phyloP scores from a whole-genome alignment of 2,329 filamentous ascomycete species.

The Tolypocladium tropicale region DNA sequence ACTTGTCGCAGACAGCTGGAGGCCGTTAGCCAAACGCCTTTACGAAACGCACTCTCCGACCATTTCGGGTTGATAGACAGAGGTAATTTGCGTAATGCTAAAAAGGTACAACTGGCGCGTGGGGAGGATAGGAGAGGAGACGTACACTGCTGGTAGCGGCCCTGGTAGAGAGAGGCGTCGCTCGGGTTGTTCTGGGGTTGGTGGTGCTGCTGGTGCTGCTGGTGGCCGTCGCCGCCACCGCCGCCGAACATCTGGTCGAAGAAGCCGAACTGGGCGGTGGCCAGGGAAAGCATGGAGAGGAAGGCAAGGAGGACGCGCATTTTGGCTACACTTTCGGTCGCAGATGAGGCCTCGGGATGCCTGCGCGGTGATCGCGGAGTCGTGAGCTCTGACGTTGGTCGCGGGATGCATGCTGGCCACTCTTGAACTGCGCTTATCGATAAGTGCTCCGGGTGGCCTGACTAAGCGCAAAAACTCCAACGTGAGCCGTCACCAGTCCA shows the following conservation, averaged over 20 bases:
- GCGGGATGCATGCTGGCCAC: neutral
- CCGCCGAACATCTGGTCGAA: conserved; percentile 95
- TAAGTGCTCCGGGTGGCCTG: neutral
- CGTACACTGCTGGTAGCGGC: conserved; percentile 57
- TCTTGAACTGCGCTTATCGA: neutral
- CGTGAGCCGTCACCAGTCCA: neutral
- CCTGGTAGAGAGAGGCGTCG: conserved; percentile 71
- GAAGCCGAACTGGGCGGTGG: conserved; percentile 78
- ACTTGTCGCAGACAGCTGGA: conserved; percentile 77
- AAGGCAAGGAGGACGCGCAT: conserved; percentile 30
- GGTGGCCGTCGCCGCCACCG: conserved; percentile 34
- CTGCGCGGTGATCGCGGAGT: neutral
- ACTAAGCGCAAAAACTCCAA: conserved; percentile 3
- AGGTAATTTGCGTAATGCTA: too few species aligned
- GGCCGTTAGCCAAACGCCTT: neutral
- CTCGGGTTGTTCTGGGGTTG: conserved; percentile 67
- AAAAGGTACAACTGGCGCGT: too few species aligned
- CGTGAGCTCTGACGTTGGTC: neutral
- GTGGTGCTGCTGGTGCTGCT: conserved; percentile 43
- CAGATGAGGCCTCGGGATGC: neutral
- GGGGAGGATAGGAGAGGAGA: too few species aligned
- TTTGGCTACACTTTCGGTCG: conserved; percentile 2
- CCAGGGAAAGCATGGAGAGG: conserved; percentile 50
- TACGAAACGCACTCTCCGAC: neutral
- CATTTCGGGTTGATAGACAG: neutral